Conservation (phyloP, 192 early-diverging fungal species). For the Rhizophagus prolifer region DNA sequence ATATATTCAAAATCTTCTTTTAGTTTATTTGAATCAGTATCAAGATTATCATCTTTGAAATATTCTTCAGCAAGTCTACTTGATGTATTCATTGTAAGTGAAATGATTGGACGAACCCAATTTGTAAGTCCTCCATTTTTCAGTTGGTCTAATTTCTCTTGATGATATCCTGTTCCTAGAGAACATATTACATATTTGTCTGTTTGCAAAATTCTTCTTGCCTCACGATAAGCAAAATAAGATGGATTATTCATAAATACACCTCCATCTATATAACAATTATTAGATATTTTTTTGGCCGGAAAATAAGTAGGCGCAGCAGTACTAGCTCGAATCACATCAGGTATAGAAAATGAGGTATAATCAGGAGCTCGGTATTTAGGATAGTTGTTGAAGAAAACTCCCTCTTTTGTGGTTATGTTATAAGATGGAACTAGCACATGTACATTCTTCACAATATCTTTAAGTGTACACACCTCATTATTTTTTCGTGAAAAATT, state of each 20-base stretch:
- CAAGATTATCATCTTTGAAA: too few relatives aligned
- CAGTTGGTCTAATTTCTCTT: not conserved
- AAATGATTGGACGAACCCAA: too few relatives aligned
- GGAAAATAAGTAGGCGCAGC: constrained; percentile 10
- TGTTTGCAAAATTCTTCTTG: not conserved
- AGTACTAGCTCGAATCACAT: constrained; percentile 1
- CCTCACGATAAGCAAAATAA: not conserved
- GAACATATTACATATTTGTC: not conserved
- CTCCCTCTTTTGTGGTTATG: not conserved
- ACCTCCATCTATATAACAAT: not conserved
- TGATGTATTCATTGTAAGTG: too few relatives aligned
- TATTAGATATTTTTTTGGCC: not conserved
- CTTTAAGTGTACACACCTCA: too few relatives aligned
- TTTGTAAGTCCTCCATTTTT: too few relatives aligned
- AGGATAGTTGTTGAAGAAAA: not conserved
- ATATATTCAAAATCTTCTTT: too few relatives aligned
- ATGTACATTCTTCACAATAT: not conserved
- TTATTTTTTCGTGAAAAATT: not conserved
- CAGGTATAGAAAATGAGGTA: not conserved
- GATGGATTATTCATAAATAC: constrained; percentile 21
- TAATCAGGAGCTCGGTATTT: not conserved
- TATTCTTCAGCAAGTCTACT: too few relatives aligned
- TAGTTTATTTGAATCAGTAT: too few relatives aligned
- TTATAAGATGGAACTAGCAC: constrained; percentile 14
- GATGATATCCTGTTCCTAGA: constrained; percentile 1